Conservation (phyloP, 1,284 basidiomycete genomes). For the Omphalotus olearius region DNA sequence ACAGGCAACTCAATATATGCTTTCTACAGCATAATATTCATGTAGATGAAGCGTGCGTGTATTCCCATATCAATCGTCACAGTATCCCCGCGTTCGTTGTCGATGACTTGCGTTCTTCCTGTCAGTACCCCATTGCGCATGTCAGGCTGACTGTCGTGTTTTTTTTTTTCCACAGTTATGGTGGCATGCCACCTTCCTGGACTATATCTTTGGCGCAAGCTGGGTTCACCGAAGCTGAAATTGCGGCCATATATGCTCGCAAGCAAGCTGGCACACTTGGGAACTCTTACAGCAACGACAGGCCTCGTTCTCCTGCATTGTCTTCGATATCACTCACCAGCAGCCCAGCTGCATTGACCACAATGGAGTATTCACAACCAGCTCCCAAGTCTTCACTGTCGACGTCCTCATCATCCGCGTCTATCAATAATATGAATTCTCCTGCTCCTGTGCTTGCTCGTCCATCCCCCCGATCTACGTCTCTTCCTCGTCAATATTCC, state of each 20-base stretch:
- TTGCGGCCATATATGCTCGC: conserved; percentile 53
- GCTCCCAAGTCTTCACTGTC: conserved; percentile 7
- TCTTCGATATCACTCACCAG: conserved; percentile 9
- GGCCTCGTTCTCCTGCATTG: conserved; percentile 29
- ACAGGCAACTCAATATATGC: conserved; percentile 9
- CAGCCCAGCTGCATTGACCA: neutral
- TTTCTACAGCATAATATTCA: conserved; percentile 65
- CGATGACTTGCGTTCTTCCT: conserved; percentile 1
- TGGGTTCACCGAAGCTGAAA: conserved; percentile 66
- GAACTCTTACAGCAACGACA: conserved; percentile 23
- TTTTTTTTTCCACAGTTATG: conserved; percentile 35
- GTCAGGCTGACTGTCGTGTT: neutral
- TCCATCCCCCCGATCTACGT: conserved; percentile 38
- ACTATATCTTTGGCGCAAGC: conserved; percentile 50
- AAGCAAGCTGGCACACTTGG: conserved; percentile 38
- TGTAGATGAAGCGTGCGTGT: conserved; percentile 62
- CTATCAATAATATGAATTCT: neutral
- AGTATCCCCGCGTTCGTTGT: too few relatives aligned
- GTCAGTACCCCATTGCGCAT: neutral
- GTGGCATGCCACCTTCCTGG: conserved; percentile 74
- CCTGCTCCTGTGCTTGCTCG: conserved; percentile 27
- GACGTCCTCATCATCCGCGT: conserved; percentile 1
- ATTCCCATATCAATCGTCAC: neutral
- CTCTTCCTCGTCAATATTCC: conserved; percentile 35
- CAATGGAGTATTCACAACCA: too few relatives aligned